Percentiles rank a stretch among this genome's conserved stretches.
These are phyloP conservation scores for Elaeis oleifera DNA, from an alignment of 202 grass and related monocot species.

Conservation along the genomic window DNA sequence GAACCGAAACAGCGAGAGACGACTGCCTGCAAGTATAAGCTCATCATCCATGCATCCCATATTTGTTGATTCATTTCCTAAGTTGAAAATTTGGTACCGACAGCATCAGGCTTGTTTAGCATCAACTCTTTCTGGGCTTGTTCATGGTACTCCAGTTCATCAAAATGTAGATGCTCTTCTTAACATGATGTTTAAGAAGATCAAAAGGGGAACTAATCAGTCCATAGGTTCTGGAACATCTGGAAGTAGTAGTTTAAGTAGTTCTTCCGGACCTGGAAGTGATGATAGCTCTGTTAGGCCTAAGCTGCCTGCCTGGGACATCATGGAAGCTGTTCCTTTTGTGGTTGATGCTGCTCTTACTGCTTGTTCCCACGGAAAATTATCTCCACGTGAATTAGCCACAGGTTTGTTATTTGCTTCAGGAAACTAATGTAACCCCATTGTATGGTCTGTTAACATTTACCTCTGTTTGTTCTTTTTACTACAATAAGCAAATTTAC, in stretches of 20 bases:
- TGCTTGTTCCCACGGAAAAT: constrained; percentile 85
- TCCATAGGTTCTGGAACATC: constrained; percentile 57
- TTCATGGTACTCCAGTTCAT: constrained; percentile 73
- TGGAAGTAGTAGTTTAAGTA: constrained; percentile 86
- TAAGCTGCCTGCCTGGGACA: constrained; percentile 91
- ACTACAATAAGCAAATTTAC: too few species aligned
- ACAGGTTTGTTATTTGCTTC: constrained; percentile 57
- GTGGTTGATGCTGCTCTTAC: constrained; percentile 95
- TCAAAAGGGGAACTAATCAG: constrained; percentile 56
- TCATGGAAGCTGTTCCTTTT: constrained; percentile 97
- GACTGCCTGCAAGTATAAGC: constrained; percentile 26
- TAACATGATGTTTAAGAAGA: constrained; percentile 84
- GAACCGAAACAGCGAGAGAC: constrained; percentile 34
- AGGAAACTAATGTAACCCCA: background rate
- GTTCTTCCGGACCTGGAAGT: constrained; percentile 45
- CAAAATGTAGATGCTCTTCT: constrained; percentile 83
- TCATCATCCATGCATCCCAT: constrained; percentile 46
- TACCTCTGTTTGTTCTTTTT: too few species aligned
- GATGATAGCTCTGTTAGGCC: constrained; percentile 71
- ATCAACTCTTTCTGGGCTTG: constrained; percentile 88
- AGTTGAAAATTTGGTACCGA: constrained; percentile 84
- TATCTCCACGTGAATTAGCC: constrained; percentile 85
- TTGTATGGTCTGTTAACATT: too few species aligned
- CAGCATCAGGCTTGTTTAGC: constrained; percentile 98
- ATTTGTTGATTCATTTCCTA: constrained; percentile 93